Percentiles rank a stretch among this genome's conserved stretches.
Evolutionary conservation across 2,329 filamentous ascomycete species (phyloP).

Genomic region (Whalleya microplaca): DNA sequence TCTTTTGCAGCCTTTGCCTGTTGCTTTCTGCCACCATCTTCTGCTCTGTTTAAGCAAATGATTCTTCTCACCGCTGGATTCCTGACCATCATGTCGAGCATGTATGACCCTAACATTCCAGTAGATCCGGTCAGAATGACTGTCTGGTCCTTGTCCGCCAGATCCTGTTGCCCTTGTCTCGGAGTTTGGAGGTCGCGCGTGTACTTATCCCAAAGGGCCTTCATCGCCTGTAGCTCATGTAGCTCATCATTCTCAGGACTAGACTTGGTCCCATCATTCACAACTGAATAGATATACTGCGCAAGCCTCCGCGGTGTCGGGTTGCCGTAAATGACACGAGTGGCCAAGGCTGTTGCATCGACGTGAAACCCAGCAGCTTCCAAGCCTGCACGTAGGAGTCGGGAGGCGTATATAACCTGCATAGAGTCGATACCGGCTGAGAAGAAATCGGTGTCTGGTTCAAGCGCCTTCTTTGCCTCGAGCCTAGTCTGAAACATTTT

Average conservation of each 20-base stretch:
- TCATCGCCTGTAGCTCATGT: constrained; percentile 37
- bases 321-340: constrained; percentile 45
- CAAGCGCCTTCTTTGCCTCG: constrained; percentile 32
- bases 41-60: constrained; percentile 53
- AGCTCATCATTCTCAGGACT: constrained; percentile 4
- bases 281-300: constrained; percentile 37
- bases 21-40: constrained; percentile 43
- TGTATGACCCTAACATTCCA: constrained; percentile 52
- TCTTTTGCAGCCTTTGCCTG: constrained; percentile 42
- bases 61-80: constrained; percentile 44
- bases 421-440: constrained; percentile 46
- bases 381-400: constrained; percentile 41
- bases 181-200: constrained; percentile 35
- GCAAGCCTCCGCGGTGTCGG: constrained; percentile 42
- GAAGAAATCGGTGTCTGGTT: constrained; percentile 44
- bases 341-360: constrained; percentile 40
- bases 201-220: constrained; percentile 41
- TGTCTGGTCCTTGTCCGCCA: constrained; percentile 41
- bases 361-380: constrained; percentile 37
- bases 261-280: constrained; percentile 15
- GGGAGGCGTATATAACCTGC: constrained; percentile 43
- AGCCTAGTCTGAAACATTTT: constrained; percentile 36
- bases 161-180: constrained; percentile 31
- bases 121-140: constrained; percentile 54
- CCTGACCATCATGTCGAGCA: constrained; percentile 44